phyloP scores from a whole-genome alignment of 768 basidiomycete species.

The Suillus tomentosus region DNA sequence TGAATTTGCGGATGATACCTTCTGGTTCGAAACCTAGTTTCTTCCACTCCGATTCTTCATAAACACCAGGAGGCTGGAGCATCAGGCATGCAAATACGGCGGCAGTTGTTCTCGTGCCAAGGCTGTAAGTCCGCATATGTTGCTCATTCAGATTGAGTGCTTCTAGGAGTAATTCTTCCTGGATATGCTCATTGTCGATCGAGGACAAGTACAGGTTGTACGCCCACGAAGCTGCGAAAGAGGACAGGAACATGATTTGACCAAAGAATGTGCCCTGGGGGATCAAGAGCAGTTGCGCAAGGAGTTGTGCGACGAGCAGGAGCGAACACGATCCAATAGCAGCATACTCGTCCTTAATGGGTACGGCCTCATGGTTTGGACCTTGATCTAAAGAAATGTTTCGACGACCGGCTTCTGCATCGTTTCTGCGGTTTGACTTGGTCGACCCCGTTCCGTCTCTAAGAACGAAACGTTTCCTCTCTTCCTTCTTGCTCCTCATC shows the following conservation, averaged over 20 bases:
- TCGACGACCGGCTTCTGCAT: background rate
- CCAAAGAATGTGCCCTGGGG: constrained; percentile 37
- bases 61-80: constrained; percentile 1
- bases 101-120: constrained; percentile 13
- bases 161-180: constrained; percentile 21
- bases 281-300: constrained; percentile 36
- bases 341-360: constrained; percentile 15
- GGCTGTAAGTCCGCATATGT: constrained; percentile 5
- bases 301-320: constrained; percentile 35
- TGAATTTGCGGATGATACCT: constrained; percentile 10
- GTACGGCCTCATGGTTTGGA: background rate
- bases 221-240: constrained; percentile 34
- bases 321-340: constrained; percentile 31
- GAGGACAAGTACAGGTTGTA: constrained; percentile 35
- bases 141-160: constrained; percentile 1
- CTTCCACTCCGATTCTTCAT: background rate
- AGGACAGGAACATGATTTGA: constrained; percentile 35
- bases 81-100: constrained; percentile 12
- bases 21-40: background rate
- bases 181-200: constrained; percentile 30
- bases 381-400: background rate
- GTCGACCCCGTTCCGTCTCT: background rate
- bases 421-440: constrained; percentile 11
- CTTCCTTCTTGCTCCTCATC: background rate
- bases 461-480: background rate